These are phyloP conservation scores for Phytophthora nicotianae DNA, from an alignment of 352 stramenopile genomes.

Conservation along the genomic window DNA sequence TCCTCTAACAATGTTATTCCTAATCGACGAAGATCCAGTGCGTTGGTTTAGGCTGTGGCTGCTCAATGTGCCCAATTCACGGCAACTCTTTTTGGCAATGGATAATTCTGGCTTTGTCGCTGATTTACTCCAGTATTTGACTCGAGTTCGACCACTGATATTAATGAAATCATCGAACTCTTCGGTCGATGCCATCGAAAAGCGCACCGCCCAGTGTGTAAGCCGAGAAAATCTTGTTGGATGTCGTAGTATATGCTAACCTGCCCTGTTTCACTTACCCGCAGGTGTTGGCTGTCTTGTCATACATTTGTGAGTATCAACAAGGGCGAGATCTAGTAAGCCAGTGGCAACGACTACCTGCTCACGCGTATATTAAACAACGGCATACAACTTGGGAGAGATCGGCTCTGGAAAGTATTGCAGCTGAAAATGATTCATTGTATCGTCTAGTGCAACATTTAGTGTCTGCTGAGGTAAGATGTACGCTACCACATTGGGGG, in stretches of 20 bases:
- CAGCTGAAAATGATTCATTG: constrained; percentile 43
- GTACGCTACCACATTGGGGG: neutral
- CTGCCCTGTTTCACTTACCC: neutral
- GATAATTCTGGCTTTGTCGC: constrained; percentile 40
- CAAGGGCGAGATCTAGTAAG: constrained; percentile 33
- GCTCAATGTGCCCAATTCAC: constrained; percentile 37
- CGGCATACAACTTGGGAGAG: constrained; percentile 26
- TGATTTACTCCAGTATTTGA: constrained; percentile 51
- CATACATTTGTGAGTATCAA: constrained; percentile 37
- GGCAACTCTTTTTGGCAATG: constrained; percentile 45
- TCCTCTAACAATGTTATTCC: constrained; percentile 36
- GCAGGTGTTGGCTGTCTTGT: constrained; percentile 37
- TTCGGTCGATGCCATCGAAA: constrained; percentile 24
- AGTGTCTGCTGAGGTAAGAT: constrained; percentile 17
- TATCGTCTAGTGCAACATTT: constrained; percentile 19
- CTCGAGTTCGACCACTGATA: constrained; percentile 41
- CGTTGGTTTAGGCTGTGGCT: constrained; percentile 61
- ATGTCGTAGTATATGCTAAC: neutral
- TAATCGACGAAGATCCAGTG: constrained; percentile 36
- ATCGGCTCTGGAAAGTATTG: constrained; percentile 12
- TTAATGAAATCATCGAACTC: constrained; percentile 2
- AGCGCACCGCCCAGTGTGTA: constrained; percentile 36
- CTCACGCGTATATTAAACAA: constrained; percentile 32
- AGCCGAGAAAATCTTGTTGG: constrained; percentile 3
- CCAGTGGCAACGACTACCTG: constrained; percentile 30